Evolutionary conservation across 305 asterid species (phyloP), one percentile per base, ranked within the genome.

Genomic region (Rubia tinctorum): DNA sequence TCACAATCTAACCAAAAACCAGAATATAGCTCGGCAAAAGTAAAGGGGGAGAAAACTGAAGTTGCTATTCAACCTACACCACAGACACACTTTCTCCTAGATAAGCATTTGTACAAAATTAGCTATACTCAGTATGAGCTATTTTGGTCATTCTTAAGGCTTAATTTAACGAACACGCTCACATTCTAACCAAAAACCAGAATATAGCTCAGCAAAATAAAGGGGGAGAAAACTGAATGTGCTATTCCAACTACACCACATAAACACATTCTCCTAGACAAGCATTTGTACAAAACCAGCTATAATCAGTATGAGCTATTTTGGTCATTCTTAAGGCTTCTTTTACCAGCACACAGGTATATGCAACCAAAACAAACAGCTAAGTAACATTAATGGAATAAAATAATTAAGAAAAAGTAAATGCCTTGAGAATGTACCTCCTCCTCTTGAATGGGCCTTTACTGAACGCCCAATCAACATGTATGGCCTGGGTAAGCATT

Each of bases 381-480:
- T n/a, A 1, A 7, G 2, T 17, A 65, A 58, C 18, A 15, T 40
- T 15, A 8, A 55, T 25, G 23, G 43, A 59, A 40, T 30, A 69
- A 20, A 7, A n/a, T 8, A 11, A 10, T 22, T 18, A 3, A 69
- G 18, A 73, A 14, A 76, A 14, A 69, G 23, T 71, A 18, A 76
- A 14, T 61, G 71, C 25, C 66, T 17, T 39, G 58, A 47, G 71
- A 74, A 66, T 27, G 66, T 84, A 93, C 98, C 98, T 88, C 85
- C 90, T 93, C 85, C 93, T 91, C 75, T 85, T 91, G 82, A 91
- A 89, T 60, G 98, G 88, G 39, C 98, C 98, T 79, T 82, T 89
- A 87, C 97, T 93, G 87, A 93, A 93, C 72, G 96, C 97, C 98
- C 97, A 93, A 72, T 84, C 94, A 66, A 91, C 97, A 70, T 79